Conservation (phyloP, 139 green algal species). For the Picochlorum costavermella region DNA sequence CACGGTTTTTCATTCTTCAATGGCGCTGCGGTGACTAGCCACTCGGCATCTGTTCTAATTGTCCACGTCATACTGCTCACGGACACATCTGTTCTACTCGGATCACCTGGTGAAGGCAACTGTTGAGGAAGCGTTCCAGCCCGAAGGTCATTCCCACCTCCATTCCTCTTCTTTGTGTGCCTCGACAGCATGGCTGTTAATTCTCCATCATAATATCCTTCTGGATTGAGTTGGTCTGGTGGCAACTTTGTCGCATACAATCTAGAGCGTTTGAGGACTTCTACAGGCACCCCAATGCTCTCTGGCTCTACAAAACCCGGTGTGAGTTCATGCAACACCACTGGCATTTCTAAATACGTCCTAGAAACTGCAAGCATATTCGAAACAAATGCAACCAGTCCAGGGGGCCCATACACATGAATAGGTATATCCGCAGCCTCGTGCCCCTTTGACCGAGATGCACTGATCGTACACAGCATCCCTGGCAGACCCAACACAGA, state of each 20-base stretch:
- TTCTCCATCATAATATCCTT: slow-evolving; percentile 43
- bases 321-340: slow-evolving; percentile 69
- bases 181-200: slow-evolving; percentile 21
- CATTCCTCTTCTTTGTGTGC: slow-evolving; percentile 22
- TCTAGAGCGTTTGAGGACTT: slow-evolving; percentile 9
- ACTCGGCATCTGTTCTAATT: slow-evolving; percentile 25
- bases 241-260: slow-evolving; percentile 38
- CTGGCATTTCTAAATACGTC: slow-evolving; percentile 62
- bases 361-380: slow-evolving; percentile 53
- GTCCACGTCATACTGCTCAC: slow-evolving; percentile 35
- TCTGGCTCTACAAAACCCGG: background rate
- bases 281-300: slow-evolving; percentile 5
- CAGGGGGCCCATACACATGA: slow-evolving; percentile 72
- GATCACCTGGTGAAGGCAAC: slow-evolving; percentile 31
- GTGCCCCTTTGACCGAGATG: slow-evolving; percentile 44
- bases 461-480: slow-evolving; percentile 63
- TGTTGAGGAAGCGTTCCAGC: slow-evolving; percentile 35
- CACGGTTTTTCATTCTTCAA: slow-evolving; percentile 12
- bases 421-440: slow-evolving; percentile 63
- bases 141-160: slow-evolving; percentile 35
- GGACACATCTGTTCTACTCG: background rate
- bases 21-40: slow-evolving; percentile 16
- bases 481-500: slow-evolving; percentile 46
- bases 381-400: slow-evolving; percentile 51
- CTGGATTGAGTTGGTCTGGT: slow-evolving; percentile 68